A percentile compares a stretch with the other conserved stretches of the same genome.
These are phyloP conservation scores for Sarocladium oryzae DNA, from an alignment of 2,329 filamentous ascomycete species.

Conservation along the genomic window DNA sequence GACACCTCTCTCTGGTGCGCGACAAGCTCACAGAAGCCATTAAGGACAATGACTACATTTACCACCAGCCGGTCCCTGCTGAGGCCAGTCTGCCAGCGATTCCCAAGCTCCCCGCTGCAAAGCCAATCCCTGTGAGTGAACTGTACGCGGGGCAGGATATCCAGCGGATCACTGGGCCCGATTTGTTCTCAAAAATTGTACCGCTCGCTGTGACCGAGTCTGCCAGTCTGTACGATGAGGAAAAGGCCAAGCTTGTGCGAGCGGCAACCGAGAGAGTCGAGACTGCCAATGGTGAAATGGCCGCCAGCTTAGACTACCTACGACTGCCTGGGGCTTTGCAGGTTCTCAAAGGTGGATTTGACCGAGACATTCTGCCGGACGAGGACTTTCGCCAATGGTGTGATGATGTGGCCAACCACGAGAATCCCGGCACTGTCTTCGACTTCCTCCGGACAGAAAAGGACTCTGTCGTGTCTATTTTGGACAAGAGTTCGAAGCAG, in stretches of 20 bases:
- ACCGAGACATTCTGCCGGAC: constrained; percentile 81
- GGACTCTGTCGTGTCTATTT: constrained; percentile 59
- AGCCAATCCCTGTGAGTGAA: constrained; percentile 94
- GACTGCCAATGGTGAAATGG: constrained; percentile 91
- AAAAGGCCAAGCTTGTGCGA: constrained; percentile 91
- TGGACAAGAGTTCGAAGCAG: constrained; percentile 80
- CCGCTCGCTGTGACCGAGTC: constrained; percentile 94
- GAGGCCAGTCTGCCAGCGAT: constrained; percentile 78
- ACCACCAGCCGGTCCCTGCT: constrained; percentile 84
- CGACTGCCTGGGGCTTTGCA: constrained; percentile 84
- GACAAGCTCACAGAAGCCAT: constrained; percentile 68
- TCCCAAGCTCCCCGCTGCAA: constrained; percentile 86
- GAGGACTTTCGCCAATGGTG: constrained; percentile 94
- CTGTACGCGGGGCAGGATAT: constrained; percentile 97
- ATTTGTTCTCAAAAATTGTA: constrained; percentile 94
- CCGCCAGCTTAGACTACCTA: constrained; percentile 86
- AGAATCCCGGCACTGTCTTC: constrained; percentile 71
- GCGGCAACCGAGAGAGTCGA: constrained; percentile 93
- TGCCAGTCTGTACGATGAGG: constrained; percentile 94
- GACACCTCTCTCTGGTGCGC: constrained; percentile 73
- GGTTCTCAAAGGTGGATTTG: constrained; percentile 85
- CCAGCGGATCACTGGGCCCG: constrained; percentile 90
- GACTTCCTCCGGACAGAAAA: constrained; percentile 74
- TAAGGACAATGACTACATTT: constrained; percentile 98
- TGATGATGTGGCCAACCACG: constrained; percentile 81